Conservation (phyloP, 345 rosid species). For the Arabis hirsuta region DNA sequence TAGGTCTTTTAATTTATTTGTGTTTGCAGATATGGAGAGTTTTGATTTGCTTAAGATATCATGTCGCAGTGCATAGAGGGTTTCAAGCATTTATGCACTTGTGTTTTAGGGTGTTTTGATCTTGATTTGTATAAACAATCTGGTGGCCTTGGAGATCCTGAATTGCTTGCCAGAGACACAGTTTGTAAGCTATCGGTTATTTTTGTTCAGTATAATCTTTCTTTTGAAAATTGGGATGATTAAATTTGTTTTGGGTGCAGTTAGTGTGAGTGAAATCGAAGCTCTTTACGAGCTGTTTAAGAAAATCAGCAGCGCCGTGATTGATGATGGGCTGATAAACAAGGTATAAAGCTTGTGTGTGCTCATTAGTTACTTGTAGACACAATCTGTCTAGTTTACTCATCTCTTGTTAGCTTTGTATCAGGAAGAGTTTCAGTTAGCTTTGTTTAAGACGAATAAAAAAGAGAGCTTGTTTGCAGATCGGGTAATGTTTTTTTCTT, state of each 20-base stretch:
- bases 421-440: conserved; percentile 98
- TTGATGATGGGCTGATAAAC: conserved; percentile 94
- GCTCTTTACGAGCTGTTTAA: conserved; percentile 98
- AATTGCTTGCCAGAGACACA: conserved; percentile 92
- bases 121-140: conserved; percentile 73
- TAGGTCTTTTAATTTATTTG: conserved; percentile 22
- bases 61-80: conserved; percentile 94
- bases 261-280: conserved; percentile 98
- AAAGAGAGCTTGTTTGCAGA: conserved; percentile 99
- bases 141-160: conserved; percentile 92
- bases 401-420: conserved; percentile 18
- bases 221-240: conserved; percentile 28
- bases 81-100: conserved; percentile 60
- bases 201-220: conserved; percentile 5
- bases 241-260: conserved; percentile 53
- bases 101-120: conserved; percentile 78
- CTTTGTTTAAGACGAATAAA: conserved; percentile 93
- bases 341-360: conserved; percentile 56
- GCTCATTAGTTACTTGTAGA: not conserved
- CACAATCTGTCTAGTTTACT: not conserved
- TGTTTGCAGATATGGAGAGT: conserved; percentile 72
- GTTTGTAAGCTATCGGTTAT: conserved; percentile 67
- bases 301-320: conserved; percentile 99
- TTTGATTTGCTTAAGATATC: conserved; percentile 63
- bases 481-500: conserved; percentile 57